Conservation (phyloP, 2,329 filamentous ascomycete species). For the Mycosphaerella sp. region DNA sequence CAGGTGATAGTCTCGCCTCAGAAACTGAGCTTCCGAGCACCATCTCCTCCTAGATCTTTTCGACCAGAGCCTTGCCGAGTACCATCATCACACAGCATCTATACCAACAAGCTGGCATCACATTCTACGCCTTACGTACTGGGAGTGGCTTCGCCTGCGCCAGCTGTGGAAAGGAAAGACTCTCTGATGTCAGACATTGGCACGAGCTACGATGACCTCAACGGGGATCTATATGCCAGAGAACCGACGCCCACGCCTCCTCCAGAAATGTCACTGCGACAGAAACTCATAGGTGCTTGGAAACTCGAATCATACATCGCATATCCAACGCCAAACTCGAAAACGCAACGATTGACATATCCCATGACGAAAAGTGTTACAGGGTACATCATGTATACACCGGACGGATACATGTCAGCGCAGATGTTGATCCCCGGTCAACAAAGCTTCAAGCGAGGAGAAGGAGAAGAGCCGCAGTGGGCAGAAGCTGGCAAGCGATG, state of each 20-base stretch:
- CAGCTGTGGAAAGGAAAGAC: conserved; percentile 11
- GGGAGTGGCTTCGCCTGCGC: conserved; percentile 11
- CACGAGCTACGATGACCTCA: conserved; percentile 32
- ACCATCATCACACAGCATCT: conserved; percentile 5
- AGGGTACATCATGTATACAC: conserved; percentile 38
- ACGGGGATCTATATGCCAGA: conserved; percentile 32
- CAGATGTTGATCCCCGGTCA: conserved; percentile 37
- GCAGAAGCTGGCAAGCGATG: conserved; percentile 36
- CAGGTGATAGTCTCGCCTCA: conserved; percentile 24
- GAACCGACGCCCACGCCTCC: conserved; percentile 28
- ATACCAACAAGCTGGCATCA: conserved; percentile 15
- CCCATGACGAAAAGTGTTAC: conserved; percentile 36
- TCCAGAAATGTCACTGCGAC: conserved; percentile 28
- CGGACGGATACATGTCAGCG: conserved; percentile 37
- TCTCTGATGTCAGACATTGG: conserved; percentile 18
- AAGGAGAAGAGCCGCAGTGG: conserved; percentile 37
- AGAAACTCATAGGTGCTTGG: conserved; percentile 35
- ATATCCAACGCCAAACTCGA: conserved; percentile 34
- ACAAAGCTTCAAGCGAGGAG: conserved; percentile 35
- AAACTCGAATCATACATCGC: conserved; percentile 37
- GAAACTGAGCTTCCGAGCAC: conserved; percentile 24
- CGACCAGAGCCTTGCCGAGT: conserved; percentile 19
- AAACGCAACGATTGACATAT: conserved; percentile 32
- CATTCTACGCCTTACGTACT: conserved; percentile 17
- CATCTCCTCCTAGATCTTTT: conserved; percentile 17